Evolutionary conservation across 2,329 filamentous ascomycete genomes (phyloP).

Genomic region (Pseudogymnoascus sp.): DNA sequence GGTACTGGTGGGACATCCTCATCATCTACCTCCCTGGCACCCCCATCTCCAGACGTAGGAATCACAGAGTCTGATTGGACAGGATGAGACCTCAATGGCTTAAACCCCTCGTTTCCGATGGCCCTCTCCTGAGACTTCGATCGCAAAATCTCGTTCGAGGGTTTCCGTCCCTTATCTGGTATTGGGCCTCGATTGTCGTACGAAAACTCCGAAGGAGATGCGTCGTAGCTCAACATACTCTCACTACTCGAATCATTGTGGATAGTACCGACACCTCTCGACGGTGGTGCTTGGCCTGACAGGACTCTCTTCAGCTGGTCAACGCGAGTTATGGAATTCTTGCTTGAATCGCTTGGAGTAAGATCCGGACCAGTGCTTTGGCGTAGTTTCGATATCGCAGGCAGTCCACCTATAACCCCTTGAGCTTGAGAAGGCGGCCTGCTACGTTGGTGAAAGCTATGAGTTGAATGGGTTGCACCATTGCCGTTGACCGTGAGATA

Average conservation of each 20-base stretch:
- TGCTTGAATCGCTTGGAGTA: slow-evolving; percentile 35
- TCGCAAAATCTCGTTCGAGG: neutral
- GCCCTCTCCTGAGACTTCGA: slow-evolving; percentile 5
- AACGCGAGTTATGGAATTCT: slow-evolving; percentile 48
- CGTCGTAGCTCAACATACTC: slow-evolving; percentile 63
- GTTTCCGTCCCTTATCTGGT: neutral
- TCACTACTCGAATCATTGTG: slow-evolving; percentile 51
- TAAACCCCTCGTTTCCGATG: neutral
- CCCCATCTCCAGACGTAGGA: neutral
- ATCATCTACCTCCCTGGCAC: neutral
- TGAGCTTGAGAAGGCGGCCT: slow-evolving; percentile 24
- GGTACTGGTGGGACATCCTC: neutral
- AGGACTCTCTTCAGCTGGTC: slow-evolving; percentile 56
- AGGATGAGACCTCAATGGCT: slow-evolving; percentile 1
- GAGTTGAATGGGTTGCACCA: slow-evolving; percentile 30
- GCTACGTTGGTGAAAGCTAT: slow-evolving; percentile 20
- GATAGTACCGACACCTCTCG: slow-evolving; percentile 31
- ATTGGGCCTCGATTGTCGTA: slow-evolving; percentile 35
- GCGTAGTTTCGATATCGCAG: slow-evolving; percentile 37
- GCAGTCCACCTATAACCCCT: slow-evolving; percentile 26
- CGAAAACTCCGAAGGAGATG: slow-evolving; percentile 57
- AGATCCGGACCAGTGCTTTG: slow-evolving; percentile 42
- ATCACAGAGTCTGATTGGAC: neutral
- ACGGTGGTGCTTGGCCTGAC: slow-evolving; percentile 40
- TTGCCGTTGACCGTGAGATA: slow-evolving; percentile 51